Evolutionary conservation across 2,329 filamentous ascomycete genomes (phyloP), one percentile per base, ranked within the genome.

Genomic region (Ophiostoma tasmaniense): DNA sequence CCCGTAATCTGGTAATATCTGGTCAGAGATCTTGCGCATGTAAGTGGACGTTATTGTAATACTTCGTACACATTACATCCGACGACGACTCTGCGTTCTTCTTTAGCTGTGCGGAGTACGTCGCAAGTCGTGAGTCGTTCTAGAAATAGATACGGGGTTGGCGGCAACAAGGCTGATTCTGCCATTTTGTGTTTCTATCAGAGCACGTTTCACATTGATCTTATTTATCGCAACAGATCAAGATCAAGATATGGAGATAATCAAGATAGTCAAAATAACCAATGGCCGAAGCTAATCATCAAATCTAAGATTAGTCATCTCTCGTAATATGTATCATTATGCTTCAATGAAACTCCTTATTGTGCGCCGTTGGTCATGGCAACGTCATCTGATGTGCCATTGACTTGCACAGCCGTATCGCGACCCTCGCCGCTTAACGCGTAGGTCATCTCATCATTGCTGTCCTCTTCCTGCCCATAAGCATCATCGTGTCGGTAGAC

Each of bases 401-500:
- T 25, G 64, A 37, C 30, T 14, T 37, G 6, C 17, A n/a, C 64
- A 7, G 30, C 28, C 6, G 35, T 28, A n/a, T 67, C 39, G 22
- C 20, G 5, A 22, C 10, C 22, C 5, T 50, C 39, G 6, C 35
- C 25, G 25, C n/a, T n/a, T 8, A n/a, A 13, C 22, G 33, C 42
- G 2, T 52, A 39, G 14, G 13, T n/a, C 11, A 4, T 45, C 45
- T 22, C 13, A 7, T 64, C 66, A 11, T 35, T 11, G 37, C 37
- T 14, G 10, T 65, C 25, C 25, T 37, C 68, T 22, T 45, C 66
- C 0, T 67, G 69, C 5, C 35, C 65, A 2, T 45, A 61, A 59
- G 45, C 52, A 7, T 65, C 62, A 14, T 66, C 69, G 71, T 78
- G 77, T 25, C 79, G 78, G 73, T 83, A 86, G 14, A 87, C 80